Conservation (phyloP, 2,329 filamentous ascomycete species). For the Fusarium algeriense region DNA sequence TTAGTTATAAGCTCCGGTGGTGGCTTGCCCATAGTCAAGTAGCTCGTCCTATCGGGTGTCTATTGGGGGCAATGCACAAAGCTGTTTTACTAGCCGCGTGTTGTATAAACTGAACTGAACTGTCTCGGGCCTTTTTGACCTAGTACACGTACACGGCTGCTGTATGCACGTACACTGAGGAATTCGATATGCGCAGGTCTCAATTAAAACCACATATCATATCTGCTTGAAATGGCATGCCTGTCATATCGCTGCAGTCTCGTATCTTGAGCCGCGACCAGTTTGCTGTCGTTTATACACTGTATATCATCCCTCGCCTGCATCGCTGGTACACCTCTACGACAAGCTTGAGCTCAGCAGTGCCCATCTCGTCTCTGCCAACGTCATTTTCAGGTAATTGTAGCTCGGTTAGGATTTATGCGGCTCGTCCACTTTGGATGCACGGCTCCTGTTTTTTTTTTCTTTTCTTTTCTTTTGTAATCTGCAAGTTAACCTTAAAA, state of each 20-base stretch:
- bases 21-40: constrained; percentile 13
- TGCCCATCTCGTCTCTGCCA: not conserved
- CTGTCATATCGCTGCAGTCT: constrained; percentile 1
- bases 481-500: no score
- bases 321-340: constrained; percentile 16
- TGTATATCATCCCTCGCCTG: constrained; percentile 7
- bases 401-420: constrained; percentile 10
- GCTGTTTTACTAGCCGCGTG: not conserved
- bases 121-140: constrained; percentile 11
- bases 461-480: not conserved
- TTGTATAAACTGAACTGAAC: not conserved
- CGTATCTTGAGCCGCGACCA: constrained; percentile 13
- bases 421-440: constrained; percentile 7
- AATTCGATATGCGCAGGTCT: not conserved
- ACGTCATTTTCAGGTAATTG: constrained; percentile 26
- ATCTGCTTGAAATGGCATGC: not conserved
- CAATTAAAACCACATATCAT: not conserved
- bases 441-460: not conserved
- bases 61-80: not conserved
- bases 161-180: not conserved
- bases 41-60: not conserved
- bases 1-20: not conserved
- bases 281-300: constrained; percentile 5
- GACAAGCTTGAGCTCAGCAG: not conserved
- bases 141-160: not conserved